Percentiles rank a stretch among this genome's conserved stretches.
phyloP scores from a whole-genome alignment of 1,284 basidiomycete genomes.

The Entoloma clypeatum region DNA sequence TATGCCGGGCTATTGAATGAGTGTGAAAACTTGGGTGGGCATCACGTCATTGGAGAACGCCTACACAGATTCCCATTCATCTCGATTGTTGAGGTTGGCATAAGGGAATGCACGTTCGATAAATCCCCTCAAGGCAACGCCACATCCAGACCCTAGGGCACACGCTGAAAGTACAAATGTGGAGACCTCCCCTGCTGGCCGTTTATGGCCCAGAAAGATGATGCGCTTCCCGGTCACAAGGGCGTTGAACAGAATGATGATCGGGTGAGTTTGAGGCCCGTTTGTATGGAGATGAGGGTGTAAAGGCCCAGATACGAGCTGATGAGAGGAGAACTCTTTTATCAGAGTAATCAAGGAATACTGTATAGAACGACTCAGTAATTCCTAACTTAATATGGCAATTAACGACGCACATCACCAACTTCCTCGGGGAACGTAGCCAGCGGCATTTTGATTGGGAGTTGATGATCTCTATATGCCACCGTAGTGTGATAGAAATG shows the following conservation, averaged over 20 bases:
- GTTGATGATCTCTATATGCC: constrained; percentile 70
- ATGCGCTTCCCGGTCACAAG: constrained; percentile 91
- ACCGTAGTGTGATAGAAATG: constrained; percentile 89
- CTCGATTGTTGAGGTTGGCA: constrained; percentile 83
- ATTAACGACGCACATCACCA: constrained; percentile 74
- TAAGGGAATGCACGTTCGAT: constrained; percentile 92
- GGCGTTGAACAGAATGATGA: constrained; percentile 94
- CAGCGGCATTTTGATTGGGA: constrained; percentile 86
- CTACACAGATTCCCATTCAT: constrained; percentile 86
- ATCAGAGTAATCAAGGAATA: constrained; percentile 92
- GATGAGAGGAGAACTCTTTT: constrained; percentile 77
- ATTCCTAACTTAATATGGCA: constrained; percentile 4
- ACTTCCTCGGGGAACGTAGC: constrained; percentile 90
- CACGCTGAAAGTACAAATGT: constrained; percentile 91
- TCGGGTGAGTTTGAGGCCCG: constrained; percentile 86
- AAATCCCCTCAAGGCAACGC: constrained; percentile 79
- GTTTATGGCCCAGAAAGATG: constrained; percentile 87
- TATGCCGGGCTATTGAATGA: constrained; percentile 65
- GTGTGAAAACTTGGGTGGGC: constrained; percentile 3
- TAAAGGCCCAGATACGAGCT: constrained; percentile 68
- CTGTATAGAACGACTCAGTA: constrained; percentile 38
- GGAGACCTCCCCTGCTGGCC: constrained; percentile 84
- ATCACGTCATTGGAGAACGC: constrained; percentile 22
- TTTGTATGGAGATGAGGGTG: constrained; percentile 93
- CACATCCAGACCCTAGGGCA: constrained; percentile 88